Evolutionary conservation across 371 early-diverging fungal species (phyloP).

Genomic region (Globomyces sp.): DNA sequence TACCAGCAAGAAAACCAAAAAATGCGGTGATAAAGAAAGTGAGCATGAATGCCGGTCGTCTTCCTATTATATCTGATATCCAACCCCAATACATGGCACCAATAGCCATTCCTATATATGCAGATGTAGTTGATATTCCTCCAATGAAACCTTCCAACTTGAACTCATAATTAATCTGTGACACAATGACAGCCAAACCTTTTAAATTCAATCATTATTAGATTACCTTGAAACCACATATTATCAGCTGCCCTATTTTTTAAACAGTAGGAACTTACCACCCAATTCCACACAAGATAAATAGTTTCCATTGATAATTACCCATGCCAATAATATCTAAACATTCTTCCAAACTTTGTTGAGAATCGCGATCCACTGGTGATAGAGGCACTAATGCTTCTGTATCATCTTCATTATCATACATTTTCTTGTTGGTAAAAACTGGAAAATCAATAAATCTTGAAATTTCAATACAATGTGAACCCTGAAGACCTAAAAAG

Average conservation of each 20-base stretch:
- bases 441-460: no score
- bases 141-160: constrained; percentile 14
- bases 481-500: no score
- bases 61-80: constrained; percentile 72
- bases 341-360: no score
- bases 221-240: constrained; percentile 42
- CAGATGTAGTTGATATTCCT: constrained; percentile 57
- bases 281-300: constrained; percentile 61
- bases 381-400: no score
- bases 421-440: no score
- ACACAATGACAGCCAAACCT: constrained; percentile 49
- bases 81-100: constrained; percentile 83
- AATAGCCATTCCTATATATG: constrained; percentile 78
- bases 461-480: no score
- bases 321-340: constrained; percentile 56
- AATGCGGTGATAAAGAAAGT: constrained; percentile 71
- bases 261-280: constrained; percentile 43
- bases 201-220: no score
- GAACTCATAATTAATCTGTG: constrained; percentile 60
- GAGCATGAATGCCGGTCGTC: constrained; percentile 72
- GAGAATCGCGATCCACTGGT: no score
- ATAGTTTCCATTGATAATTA: constrained; percentile 68
- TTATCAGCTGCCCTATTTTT: constrained; percentile 64
- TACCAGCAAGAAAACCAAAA: constrained; percentile 69
- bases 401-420: no score